Evolutionary conservation across 106 monocot genomes (phyloP).

Genomic region (Dendrobium officinale): DNA sequence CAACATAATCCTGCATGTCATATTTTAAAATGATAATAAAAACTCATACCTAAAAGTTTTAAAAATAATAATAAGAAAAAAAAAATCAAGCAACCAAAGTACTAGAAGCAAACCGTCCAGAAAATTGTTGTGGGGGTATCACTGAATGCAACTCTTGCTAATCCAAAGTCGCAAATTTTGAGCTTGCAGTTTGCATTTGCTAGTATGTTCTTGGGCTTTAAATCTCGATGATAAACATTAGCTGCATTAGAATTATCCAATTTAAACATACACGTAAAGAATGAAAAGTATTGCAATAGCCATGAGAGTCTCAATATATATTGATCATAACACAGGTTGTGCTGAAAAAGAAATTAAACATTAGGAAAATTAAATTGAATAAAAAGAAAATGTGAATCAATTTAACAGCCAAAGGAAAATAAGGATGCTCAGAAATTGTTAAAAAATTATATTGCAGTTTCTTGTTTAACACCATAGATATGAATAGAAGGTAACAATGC

Average conservation of each 20-base stretch:
- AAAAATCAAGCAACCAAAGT: background rate
- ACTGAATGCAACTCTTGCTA: conserved; percentile 60
- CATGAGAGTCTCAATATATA: background rate
- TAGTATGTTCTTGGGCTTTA: conserved; percentile 66
- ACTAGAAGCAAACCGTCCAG: conserved; percentile 48
- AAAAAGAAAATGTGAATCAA: background rate
- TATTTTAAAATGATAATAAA: conserved; percentile 1
- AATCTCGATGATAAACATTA: conserved; percentile 71
- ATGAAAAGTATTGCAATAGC: background rate
- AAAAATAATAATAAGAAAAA: background rate
- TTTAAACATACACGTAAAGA: background rate
- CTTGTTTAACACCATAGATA: too few species aligned
- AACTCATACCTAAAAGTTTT: background rate
- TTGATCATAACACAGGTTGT: background rate
- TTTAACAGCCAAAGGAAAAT: background rate
- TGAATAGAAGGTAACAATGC: too few species aligned
- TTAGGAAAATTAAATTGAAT: background rate
- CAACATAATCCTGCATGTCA: conserved; percentile 80
- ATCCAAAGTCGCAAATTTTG: conserved; percentile 68
- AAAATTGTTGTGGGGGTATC: conserved; percentile 59
- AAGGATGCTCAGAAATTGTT: too few species aligned
- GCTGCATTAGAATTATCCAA: conserved; percentile 27
- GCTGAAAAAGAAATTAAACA: background rate
- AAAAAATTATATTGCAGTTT: too few species aligned
- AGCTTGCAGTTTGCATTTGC: conserved; percentile 71